Base-by-base conservation (phyloP, 441 rosid species). In the Pelargonium australe region DNA sequence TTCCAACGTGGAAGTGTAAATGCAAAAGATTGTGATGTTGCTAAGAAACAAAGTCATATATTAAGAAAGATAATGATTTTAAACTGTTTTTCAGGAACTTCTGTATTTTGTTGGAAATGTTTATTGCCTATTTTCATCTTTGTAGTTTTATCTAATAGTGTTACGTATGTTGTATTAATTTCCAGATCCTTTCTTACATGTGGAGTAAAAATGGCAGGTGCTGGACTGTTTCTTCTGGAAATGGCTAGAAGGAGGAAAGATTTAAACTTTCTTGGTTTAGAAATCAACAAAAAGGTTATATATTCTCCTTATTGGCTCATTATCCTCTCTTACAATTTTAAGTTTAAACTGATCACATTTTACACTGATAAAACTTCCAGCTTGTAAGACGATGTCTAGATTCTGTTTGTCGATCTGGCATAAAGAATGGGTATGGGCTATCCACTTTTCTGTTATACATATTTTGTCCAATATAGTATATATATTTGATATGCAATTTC, bases 191-290 rank as follows among this genome's bases (percentile, higher is more conserved):
- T 62, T 28, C 45, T 57, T 5, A 45, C 63, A 1, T 69, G 70
- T 71, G 69, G 40, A 61, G 19, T 61, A 28, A 66, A 66, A 66
- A 71, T 80, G 74, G 67, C 76, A 87, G 92, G 92, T 74, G 85
- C 82, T 70, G 92, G 90, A 66, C 40, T 83, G 71, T 89, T 87
- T 77, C 80, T 89, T 68, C 67, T 83, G 72, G 88, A 78, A 70
- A 87, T 89, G 95, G 84, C 90, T 78, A 67, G 73, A 72, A 83
- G 76, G 68, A 79, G 84, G 74, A 78, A 73, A 67, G 87, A 82
- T 75, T 74, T 84, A 16, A 89, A 89, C 76, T 87, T 85, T 82
- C 95, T 89, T 61, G 95, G 92, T 71, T 63, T 87, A 34, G 92
- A 89, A 84, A 83, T 82, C 13, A 87, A 89, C 65, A 81, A 72